Conservation (phyloP, 768 basidiomycete genomes). For the Boletus coccyginus region DNA sequence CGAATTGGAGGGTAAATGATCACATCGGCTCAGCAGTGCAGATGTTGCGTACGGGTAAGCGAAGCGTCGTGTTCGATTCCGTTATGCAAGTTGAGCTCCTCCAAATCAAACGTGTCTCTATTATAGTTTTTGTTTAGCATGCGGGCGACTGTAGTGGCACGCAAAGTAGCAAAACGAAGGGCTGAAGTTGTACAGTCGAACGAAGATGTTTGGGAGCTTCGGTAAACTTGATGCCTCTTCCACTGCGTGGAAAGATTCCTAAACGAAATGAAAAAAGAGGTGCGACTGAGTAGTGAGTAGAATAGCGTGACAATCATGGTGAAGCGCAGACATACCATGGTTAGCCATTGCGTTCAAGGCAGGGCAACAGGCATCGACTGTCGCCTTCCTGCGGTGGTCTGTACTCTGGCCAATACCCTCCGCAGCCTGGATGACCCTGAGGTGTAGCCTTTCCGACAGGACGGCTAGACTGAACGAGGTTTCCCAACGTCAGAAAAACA, state of each 20-base stretch:
- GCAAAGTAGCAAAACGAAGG: constrained; percentile 65
- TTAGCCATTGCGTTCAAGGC: constrained; percentile 78
- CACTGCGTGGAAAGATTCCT: constrained; percentile 55
- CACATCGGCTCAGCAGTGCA: neutral
- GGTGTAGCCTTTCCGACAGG: constrained; percentile 53
- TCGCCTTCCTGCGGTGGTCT: constrained; percentile 56
- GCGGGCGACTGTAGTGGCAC: constrained; percentile 52
- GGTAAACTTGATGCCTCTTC: constrained; percentile 61
- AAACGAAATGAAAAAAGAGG: neutral
- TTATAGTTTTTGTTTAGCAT: constrained; percentile 55
- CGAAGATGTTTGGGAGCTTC: constrained; percentile 39
- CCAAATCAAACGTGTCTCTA: constrained; percentile 59
- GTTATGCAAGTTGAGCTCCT: constrained; percentile 31
- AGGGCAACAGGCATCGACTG: constrained; percentile 68
- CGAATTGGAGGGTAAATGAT: neutral
- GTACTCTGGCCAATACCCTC: constrained; percentile 69
- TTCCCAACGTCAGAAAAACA: constrained; percentile 13
- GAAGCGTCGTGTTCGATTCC: constrained; percentile 21
- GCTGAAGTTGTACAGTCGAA: constrained; percentile 65
- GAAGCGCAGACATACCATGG: constrained; percentile 56
- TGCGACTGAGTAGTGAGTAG: neutral
- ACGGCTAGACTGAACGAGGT: constrained; percentile 18
- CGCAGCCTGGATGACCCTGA: constrained; percentile 49
- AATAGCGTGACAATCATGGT: constrained; percentile 31
- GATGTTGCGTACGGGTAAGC: constrained; percentile 24